Base-by-base conservation (phyloP, 2,329 filamentous ascomycete species). In the Diaporthe citri region DNA sequence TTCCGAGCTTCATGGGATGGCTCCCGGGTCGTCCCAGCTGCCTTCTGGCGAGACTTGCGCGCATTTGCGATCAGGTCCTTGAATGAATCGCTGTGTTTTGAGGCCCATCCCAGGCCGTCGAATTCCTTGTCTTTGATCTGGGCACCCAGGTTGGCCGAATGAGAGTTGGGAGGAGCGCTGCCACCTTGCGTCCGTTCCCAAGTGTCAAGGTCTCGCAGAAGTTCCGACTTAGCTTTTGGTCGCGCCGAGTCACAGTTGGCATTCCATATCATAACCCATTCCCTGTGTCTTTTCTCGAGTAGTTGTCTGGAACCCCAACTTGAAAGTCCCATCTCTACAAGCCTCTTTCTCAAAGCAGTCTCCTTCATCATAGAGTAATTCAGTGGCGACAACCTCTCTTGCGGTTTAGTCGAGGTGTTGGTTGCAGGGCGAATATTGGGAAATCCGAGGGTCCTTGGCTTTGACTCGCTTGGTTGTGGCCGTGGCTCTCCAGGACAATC, bases 261-360 rank as follows among this genome's bases (percentile, higher is more conserved):
- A 82, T 99, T 99, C 93, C 95, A 98, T 25, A 99, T 85, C 51
- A 97, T 98, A 70, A 97, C 89, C 96, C 96, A 99, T 83, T 99
- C 97, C 34, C 91, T 94, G 80, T 98, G 96, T 25, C 97, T 90
- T 78, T 89, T 90, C 81, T 96, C 93, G 72, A 98, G 87, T 1
- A 96, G 87, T 60, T 88, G 86, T 60, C 93, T 93, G 0, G 88
- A 84, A 0, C 97, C 97, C 75, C 86, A 87, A 13, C 88, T 89
- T 0, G 95, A 93, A 74, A 98, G 92, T 1, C 96, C 95, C 1
- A 97, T 87, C 3, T 98, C 95, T 25, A 87, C 83, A 56, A 99
- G 86, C 84, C 98, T 98, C 81, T 94, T 97, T 66, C 92, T 91
- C 71, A 99, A 86, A 2, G 90, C 90, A 0, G 84, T 86, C 31